Evolutionary conservation across 2,329 filamentous ascomycete species (phyloP), one percentile per base, ranked within the genome.

Genomic region (Aspergillus novofumigatus): DNA sequence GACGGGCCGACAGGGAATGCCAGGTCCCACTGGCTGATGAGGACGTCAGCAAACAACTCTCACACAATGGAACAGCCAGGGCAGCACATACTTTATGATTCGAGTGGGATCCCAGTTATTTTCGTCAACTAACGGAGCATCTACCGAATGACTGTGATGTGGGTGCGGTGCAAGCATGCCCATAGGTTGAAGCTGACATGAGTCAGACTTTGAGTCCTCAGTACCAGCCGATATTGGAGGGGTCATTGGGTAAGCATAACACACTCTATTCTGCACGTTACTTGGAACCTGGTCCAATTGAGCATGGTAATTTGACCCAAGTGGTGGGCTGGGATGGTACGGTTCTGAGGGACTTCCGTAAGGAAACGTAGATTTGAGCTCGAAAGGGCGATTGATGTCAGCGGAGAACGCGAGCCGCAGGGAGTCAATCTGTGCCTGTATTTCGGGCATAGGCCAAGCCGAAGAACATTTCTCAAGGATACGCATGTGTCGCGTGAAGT

Each of bases 401-500:
- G 90, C 90, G 28, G 93, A 97, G 69, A 97, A 97, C 4, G 93
- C 93, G 69, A 93, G 86, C 44, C 93, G 86, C 32, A 97, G 83
- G 42, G 90, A 89, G 69, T 97, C 88, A 62, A 97, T 91, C 73
- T 97, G 92, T 53, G 86, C 87, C 71, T 95, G 88, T 76, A 96
- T 89, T 66, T 97, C 92, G 2, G 90, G 88, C 83, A 95, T 91
- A 1, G 91, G 89, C 89, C 91, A 95, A 4, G 87, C 86, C 8
- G 83, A 81, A 69, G 91, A 90, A 65, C 92, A 94, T 62, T 86
- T 87, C 72, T 97, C 93, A 57, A 97, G 80, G 41, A 97, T 88
- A 55, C 92, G 86, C 93, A 97, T 97, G 67, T 97, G 92, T 50
- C 93, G 84, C 2, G 91, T 89, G 68, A 97, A 97, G 71, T 89